Percentiles rank a stretch among this genome's conserved stretches.
Evolutionary conservation across 2,329 filamentous ascomycete species (phyloP).

Genomic region (Lecanoromycetidae sp.): DNA sequence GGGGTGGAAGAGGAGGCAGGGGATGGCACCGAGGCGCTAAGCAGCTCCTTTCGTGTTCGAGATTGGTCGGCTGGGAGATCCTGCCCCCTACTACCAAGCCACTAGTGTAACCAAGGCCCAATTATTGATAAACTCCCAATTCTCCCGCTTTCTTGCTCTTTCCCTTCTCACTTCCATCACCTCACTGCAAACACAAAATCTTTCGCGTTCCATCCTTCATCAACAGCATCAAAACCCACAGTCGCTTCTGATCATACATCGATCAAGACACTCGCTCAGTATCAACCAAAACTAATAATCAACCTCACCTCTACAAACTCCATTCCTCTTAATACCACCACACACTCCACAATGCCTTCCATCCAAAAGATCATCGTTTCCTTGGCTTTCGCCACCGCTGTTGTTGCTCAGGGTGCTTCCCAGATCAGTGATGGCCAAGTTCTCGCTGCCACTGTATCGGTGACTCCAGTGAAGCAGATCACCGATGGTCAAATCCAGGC

Average conservation of each 20-base stretch:
- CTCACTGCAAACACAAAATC: conserved; percentile 6
- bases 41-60: not conserved
- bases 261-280: conserved; percentile 17
- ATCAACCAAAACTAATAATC: conserved; percentile 1
- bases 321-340: conserved; percentile 9
- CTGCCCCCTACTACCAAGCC: not conserved
- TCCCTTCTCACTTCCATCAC: not conserved
- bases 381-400: conserved; percentile 15
- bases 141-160: conserved; percentile 14
- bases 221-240: conserved; percentile 7
- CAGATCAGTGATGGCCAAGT: conserved; percentile 11
- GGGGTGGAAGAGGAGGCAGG: conserved; percentile 2
- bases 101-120: conserved; percentile 5
- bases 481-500: conserved; percentile 34
- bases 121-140: conserved; percentile 17
- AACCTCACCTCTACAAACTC: not conserved
- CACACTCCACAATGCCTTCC: conserved; percentile 13
- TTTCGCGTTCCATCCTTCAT: conserved; percentile 6
- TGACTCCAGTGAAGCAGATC: conserved; percentile 25
- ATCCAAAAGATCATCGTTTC: conserved; percentile 15
- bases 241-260: conserved; percentile 13
- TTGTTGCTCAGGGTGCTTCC: conserved; percentile 20
- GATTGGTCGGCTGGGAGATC: conserved; percentile 5
- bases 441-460: conserved; percentile 20
- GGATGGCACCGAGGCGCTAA: not conserved